A percentile compares a stretch with the other conserved stretches of the same genome.
These are phyloP conservation scores for Pezicula neosporulosa DNA, from an alignment of 2,329 filamentous ascomycete genomes.

Conservation along the genomic window DNA sequence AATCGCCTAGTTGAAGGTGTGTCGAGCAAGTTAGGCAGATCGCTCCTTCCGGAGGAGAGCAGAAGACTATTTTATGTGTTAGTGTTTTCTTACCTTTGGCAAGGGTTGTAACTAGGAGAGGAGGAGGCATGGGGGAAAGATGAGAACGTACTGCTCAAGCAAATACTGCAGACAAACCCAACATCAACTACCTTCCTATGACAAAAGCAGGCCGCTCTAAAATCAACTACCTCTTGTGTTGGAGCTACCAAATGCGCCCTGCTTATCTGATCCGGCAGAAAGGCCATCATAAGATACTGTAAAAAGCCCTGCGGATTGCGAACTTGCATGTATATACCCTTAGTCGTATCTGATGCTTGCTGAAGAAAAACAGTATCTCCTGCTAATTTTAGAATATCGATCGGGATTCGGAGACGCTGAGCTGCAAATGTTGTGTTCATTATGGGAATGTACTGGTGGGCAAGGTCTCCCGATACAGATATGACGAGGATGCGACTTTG, in stretches of 20 bases:
- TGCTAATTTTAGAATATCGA: constrained; percentile 85
- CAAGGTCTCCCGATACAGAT: constrained; percentile 81
- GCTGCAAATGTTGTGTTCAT: constrained; percentile 99
- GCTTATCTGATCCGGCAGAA: constrained; percentile 68
- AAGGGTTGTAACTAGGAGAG: background rate
- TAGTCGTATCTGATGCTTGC: constrained; percentile 76
- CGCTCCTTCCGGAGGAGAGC: constrained; percentile 57
- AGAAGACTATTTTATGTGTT: constrained; percentile 57
- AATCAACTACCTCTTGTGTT: constrained; percentile 84
- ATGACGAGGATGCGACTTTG: constrained; percentile 85
- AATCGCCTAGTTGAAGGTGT: constrained; percentile 69
- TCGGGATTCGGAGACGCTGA: constrained; percentile 80
- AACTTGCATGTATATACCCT: constrained; percentile 65
- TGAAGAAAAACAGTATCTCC: constrained; percentile 90
- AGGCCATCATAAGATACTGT: constrained; percentile 92
- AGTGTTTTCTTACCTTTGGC: constrained; percentile 3
- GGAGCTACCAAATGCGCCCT: constrained; percentile 69
- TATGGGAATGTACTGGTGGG: constrained; percentile 90
- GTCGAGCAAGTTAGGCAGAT: constrained; percentile 84
- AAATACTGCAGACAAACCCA: constrained; percentile 95
- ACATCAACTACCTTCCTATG: constrained; percentile 87
- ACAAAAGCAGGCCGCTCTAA: constrained; percentile 97
- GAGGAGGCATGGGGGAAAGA: background rate
- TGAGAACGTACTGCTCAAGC: constrained; percentile 68
- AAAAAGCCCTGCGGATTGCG: constrained; percentile 68